A percentile compares a stretch with the other conserved stretches of the same genome.
Evolutionary conservation across 108 stramenopile genomes (phyloP).

Genomic region (Nannochloropsis salina): DNA sequence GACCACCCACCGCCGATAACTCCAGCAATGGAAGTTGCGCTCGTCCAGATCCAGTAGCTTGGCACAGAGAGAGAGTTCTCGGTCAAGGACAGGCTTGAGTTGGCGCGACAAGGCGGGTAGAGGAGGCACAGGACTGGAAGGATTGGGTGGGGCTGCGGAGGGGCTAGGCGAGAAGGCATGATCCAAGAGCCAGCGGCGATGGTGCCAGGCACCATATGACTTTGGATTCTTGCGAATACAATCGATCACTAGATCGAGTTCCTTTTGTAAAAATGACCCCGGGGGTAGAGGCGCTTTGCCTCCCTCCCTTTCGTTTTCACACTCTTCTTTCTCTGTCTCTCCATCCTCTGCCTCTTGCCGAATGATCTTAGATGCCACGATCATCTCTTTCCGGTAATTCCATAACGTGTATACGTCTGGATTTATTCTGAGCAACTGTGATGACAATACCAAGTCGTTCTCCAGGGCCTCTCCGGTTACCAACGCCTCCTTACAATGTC

Average conservation of each 20-base stretch:
- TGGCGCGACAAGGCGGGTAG: not conserved
- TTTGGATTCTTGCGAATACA: slow-evolving; percentile 86
- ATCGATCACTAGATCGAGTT: slow-evolving; percentile 61
- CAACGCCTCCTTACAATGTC: not conserved
- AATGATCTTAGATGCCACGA: slow-evolving; percentile 47
- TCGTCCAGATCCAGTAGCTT: slow-evolving; percentile 77
- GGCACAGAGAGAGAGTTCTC: slow-evolving; percentile 71
- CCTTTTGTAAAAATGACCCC: slow-evolving; percentile 27
- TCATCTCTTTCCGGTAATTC: slow-evolving; percentile 82
- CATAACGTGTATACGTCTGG: slow-evolving; percentile 89
- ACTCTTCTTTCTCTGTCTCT: slow-evolving; percentile 18
- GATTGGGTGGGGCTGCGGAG: not conserved
- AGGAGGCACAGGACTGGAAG: slow-evolving; percentile 5
- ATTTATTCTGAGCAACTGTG: slow-evolving; percentile 76
- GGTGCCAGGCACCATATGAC: slow-evolving; percentile 93
- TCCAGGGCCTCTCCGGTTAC: slow-evolving; percentile 37
- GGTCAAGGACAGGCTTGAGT: not conserved
- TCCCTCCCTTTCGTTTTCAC: slow-evolving; percentile 12
- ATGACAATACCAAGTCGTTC: slow-evolving; percentile 60
- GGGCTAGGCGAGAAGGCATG: not conserved
- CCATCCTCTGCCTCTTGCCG: not conserved
- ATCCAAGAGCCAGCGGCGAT: slow-evolving; percentile 87
- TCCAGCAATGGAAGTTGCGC: slow-evolving; percentile 98
- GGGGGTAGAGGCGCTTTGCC: slow-evolving; percentile 47
- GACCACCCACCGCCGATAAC: slow-evolving; percentile 83